Base-by-base conservation (phyloP, 345 rosid genomes). In the Hibiscus tridactylites region DNA sequence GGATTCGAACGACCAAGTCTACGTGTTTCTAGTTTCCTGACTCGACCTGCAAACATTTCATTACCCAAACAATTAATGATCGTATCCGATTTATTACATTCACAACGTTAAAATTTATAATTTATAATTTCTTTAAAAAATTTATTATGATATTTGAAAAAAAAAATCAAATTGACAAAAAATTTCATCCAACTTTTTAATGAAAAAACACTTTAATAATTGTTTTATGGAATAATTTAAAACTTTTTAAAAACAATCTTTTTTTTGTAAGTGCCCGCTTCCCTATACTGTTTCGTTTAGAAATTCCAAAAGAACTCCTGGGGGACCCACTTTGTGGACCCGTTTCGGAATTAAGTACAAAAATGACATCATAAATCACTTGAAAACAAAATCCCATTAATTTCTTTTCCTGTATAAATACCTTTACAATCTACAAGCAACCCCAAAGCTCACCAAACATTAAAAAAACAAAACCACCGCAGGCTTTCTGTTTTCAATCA, bases 281-380 rank as follows among this genome's bases (percentile, higher is more conserved):
- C 33, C 46, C 65, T 31, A 28, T 59, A 50, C 33, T 44, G 54
- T 44, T 46, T 65, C 7, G 12, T 56, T 21, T 56, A 10, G 73
- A 70, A 26, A 70, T 56, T 8, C 63, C n/a, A 31, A 37, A 37
- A 2, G 4, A 54, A 9, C 17, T 37, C 47, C 26, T 4, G 6
- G 16, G 7, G 26, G 0, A 7, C 61, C 61, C 73, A 70, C 73
- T 19, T 11, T 19, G 50, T 17, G 73, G 61, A 2, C 49, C 61
- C 61, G 13, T 2, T 2, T 6, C 46, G 13, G 10, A 0, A 57
- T 57, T 24, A 3, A 59, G 24, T 58, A 42, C 64, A 44, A 58
- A 71, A 56, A 19, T 71, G 44, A 71, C 65, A 42, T 12, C 74
- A 71, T 59, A 57, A 49, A 49, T 3, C n/a, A 49, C 15, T 9